Conservation (phyloP, 768 basidiomycete genomes). For the Lentinus tigrinus region DNA sequence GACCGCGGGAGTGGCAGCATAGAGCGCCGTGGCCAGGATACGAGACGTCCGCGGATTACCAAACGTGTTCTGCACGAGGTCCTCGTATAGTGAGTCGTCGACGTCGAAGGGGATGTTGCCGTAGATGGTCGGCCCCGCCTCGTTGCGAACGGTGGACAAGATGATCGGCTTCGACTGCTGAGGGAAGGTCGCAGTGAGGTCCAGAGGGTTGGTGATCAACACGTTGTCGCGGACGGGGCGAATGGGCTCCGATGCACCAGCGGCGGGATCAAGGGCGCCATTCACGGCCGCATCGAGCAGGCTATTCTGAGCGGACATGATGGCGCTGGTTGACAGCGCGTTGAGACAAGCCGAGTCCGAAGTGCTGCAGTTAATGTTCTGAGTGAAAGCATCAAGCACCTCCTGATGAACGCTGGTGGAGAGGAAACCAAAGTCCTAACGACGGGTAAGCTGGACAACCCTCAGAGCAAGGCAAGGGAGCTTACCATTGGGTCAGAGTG, state of each 20-base stretch:
- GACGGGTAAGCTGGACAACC: not conserved
- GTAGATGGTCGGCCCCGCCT: slow-evolving; percentile 68
- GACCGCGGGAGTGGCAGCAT: slow-evolving; percentile 35
- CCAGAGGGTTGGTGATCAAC: slow-evolving; percentile 67
- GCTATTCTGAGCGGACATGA: slow-evolving; percentile 54
- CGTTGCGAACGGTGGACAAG: slow-evolving; percentile 68
- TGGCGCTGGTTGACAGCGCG: slow-evolving; percentile 43
- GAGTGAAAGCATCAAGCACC: slow-evolving; percentile 54
- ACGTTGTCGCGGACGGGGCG: slow-evolving; percentile 66
- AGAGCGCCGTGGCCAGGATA: slow-evolving; percentile 47
- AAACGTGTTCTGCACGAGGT: slow-evolving; percentile 43
- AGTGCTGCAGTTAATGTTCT: slow-evolving; percentile 44
- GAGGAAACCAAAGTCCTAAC: slow-evolving; percentile 72
- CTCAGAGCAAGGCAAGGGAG: not conserved
- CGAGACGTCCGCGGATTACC: slow-evolving; percentile 43
- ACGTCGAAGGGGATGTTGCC: slow-evolving; percentile 39
- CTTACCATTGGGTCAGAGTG: slow-evolving; percentile 87
- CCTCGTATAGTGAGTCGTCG: slow-evolving; percentile 36
- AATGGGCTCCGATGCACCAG: slow-evolving; percentile 55
- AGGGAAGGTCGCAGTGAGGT: slow-evolving; percentile 60
- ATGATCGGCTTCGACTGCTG: slow-evolving; percentile 63
- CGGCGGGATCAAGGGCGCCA: slow-evolving; percentile 46
- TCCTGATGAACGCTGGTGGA: slow-evolving; percentile 49
- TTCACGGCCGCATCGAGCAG: slow-evolving; percentile 41
- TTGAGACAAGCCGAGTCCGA: slow-evolving; percentile 50